phyloP scores from a whole-genome alignment of 208 protist species.

The Trypanosoma vivax region DNA sequence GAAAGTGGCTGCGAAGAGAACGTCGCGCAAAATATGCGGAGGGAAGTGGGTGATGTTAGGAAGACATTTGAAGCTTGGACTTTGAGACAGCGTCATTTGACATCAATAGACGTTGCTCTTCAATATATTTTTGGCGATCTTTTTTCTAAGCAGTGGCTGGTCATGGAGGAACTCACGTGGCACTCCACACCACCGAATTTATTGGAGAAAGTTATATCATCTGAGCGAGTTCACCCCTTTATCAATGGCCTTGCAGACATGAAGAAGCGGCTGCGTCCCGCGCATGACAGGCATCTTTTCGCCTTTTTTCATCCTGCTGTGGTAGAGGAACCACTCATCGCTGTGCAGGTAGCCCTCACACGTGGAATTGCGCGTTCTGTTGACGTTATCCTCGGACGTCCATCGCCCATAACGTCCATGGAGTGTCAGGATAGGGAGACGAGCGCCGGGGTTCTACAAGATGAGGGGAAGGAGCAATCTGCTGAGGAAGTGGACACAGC shows the following conservation, averaged over 20 bases:
- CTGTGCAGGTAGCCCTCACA: slow-evolving; percentile 77
- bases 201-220: slow-evolving; percentile 69
- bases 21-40: neutral
- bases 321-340: slow-evolving; percentile 76
- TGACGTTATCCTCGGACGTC: slow-evolving; percentile 46
- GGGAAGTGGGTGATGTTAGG: neutral
- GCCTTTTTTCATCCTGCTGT: slow-evolving; percentile 77
- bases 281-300: slow-evolving; percentile 65
- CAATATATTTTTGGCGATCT: slow-evolving; percentile 65
- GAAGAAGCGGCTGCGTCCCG: slow-evolving; percentile 60
- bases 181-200: slow-evolving; percentile 50
- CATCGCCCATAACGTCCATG: too few relatives aligned
- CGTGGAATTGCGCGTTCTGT: slow-evolving; percentile 50
- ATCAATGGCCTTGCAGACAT: slow-evolving; percentile 46
- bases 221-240: slow-evolving; percentile 76
- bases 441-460: slow-evolving; percentile 12
- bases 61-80: slow-evolving; percentile 34
- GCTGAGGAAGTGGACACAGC: slow-evolving; percentile 63
- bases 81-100: slow-evolving; percentile 40
- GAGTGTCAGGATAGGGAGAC: too few relatives aligned
- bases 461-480: neutral
- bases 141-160: slow-evolving; percentile 70
- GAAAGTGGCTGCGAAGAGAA: too few relatives aligned
- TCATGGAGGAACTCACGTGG: slow-evolving; percentile 87
- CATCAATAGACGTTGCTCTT: slow-evolving; percentile 45